Conservation (phyloP, 495 filamentous ascomycete species). For the Parachaetomium inaequale region DNA sequence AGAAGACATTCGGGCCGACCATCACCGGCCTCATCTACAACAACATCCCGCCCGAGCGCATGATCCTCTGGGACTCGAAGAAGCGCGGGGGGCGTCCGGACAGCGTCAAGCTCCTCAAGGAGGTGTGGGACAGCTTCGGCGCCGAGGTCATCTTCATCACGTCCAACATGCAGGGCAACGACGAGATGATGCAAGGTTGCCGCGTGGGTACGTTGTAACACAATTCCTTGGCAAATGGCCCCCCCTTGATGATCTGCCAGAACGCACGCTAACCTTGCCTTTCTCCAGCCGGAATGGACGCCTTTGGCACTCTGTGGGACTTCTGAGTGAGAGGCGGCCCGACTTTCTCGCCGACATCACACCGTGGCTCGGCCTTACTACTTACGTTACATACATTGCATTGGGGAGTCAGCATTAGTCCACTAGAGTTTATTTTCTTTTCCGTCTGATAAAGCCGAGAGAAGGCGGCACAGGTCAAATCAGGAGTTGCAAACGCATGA, state of each 20-base stretch:
- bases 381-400: not conserved
- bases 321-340: conserved; percentile 28
- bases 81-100: conserved; percentile 44
- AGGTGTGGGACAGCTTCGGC: conserved; percentile 42
- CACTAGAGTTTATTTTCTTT: not conserved
- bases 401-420: conserved; percentile 5
- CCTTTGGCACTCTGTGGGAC: conserved; percentile 47
- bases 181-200: conserved; percentile 48
- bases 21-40: conserved; percentile 41
- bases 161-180: conserved; percentile 44
- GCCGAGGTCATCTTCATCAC: conserved; percentile 50
- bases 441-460: not conserved
- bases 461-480: not conserved
- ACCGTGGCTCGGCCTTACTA: not conserved
- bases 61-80: conserved; percentile 49
- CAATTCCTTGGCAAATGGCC: not conserved
- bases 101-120: conserved; percentile 41
- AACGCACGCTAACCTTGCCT: conserved; percentile 21
- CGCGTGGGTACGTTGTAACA: conserved; percentile 31
- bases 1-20: conserved; percentile 44
- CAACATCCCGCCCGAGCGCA: conserved; percentile 44
- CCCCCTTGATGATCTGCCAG: not conserved
- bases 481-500: not conserved
- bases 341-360: too few relatives aligned
- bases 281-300: conserved; percentile 37